phyloP scores from a whole-genome alignment of 306 rosid species.

The Gillenia trifoliata region DNA sequence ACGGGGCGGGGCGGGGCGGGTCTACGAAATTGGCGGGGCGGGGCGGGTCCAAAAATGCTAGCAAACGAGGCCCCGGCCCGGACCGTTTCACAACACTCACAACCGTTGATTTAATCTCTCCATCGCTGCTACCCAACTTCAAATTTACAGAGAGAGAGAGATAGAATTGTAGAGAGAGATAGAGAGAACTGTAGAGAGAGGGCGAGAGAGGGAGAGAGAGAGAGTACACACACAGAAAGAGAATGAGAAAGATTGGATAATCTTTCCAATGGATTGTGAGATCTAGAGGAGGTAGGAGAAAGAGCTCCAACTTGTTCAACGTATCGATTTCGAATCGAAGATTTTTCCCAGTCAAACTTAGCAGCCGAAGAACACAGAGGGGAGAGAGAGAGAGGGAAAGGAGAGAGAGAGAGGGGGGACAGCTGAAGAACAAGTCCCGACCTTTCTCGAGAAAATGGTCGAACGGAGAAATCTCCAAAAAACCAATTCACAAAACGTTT shows the following conservation, averaged over 20 bases:
- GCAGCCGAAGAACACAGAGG: background rate
- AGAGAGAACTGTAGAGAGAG: constrained; percentile 1
- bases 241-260: constrained; percentile 3
- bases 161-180: too few species aligned
- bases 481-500: background rate
- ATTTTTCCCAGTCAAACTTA: constrained; percentile 25
- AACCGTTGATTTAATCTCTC: too few species aligned
- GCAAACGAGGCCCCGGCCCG: too few species aligned
- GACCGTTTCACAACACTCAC: too few species aligned
- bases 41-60: too few species aligned
- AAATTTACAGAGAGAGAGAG: constrained; percentile 22
- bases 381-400: background rate
- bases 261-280: constrained; percentile 33
- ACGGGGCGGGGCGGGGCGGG: too few species aligned
- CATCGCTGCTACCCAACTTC: too few species aligned
- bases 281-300: constrained; percentile 24
- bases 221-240: background rate
- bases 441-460: background rate
- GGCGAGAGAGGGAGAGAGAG: background rate
- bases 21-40: too few species aligned
- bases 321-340: constrained; percentile 13
- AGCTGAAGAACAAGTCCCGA: constrained; percentile 12
- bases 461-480: constrained; percentile 1
- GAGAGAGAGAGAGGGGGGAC: constrained; percentile 1
- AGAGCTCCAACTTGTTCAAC: constrained; percentile 18